These are phyloP conservation scores for Pythium vanterpoolii DNA, from an alignment of 352 stramenopile genomes.

Conservation along the genomic window DNA sequence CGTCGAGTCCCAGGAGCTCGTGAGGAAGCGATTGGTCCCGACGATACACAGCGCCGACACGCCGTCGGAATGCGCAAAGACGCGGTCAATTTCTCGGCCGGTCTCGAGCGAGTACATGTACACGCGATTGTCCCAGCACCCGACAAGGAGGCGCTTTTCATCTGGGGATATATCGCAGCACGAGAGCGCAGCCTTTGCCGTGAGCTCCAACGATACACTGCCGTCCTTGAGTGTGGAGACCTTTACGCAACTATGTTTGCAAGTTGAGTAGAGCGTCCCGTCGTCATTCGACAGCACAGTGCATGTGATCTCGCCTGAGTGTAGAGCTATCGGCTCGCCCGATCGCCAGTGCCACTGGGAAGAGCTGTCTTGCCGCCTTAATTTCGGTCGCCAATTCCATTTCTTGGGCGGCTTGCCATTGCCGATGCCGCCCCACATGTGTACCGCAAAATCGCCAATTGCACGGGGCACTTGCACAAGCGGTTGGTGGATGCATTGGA, in stretches of 20 bases:
- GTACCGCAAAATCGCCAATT: slow-evolving; percentile 31
- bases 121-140: slow-evolving; percentile 80
- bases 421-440: slow-evolving; percentile 33
- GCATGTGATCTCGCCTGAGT: slow-evolving; percentile 62
- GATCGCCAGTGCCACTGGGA: slow-evolving; percentile 55
- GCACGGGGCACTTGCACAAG: slow-evolving; percentile 34
- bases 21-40: slow-evolving; percentile 66
- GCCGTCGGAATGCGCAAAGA: slow-evolving; percentile 74
- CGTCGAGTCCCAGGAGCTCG: slow-evolving; percentile 70
- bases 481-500: slow-evolving; percentile 44
- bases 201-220: slow-evolving; percentile 56
- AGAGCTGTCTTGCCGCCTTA: slow-evolving; percentile 30
- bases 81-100: slow-evolving; percentile 73
- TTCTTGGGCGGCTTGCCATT: slow-evolving; percentile 40
- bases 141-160: slow-evolving; percentile 82
- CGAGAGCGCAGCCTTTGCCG: slow-evolving; percentile 68
- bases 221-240: slow-evolving; percentile 64
- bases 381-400: slow-evolving; percentile 49
- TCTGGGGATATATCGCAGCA: slow-evolving; percentile 76
- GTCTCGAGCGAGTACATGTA: slow-evolving; percentile 89
- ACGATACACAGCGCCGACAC: slow-evolving; percentile 77
- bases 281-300: slow-evolving; percentile 52
- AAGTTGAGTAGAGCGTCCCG: slow-evolving; percentile 49
- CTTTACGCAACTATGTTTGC: slow-evolving; percentile 76
- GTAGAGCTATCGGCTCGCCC: slow-evolving; percentile 32